Evolutionary conservation across 2,329 filamentous ascomycete genomes (phyloP), one percentile per base, ranked within the genome.

Genomic region (Samsoniella hepiali): DNA sequence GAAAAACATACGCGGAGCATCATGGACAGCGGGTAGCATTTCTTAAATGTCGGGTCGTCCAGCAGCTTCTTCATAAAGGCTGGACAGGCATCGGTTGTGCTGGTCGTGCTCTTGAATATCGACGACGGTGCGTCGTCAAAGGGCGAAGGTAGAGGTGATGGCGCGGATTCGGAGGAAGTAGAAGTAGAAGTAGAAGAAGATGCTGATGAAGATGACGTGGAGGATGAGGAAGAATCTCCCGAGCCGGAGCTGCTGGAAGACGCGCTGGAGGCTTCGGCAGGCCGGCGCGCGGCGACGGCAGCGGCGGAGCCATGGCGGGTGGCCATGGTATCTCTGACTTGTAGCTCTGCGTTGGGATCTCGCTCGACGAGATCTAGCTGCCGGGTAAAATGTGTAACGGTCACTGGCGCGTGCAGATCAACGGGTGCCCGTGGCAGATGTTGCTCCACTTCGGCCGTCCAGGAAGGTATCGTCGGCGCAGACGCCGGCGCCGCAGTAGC

Each of bases 11-110:
- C 90, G 80, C 91, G 86, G 10, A 98, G 80, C 67, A 98, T 84
- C 69, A 97, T 81, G 1, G 93, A 97, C 63, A 97, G 81, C 0
- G 94, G 91, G 68, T 93, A 86, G 77, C 94, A 98, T 58, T 82
- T 74, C 68, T 85, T 83, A 69, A 95, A 92, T 3, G 84, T 87
- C 6, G 82, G 72, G 71, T 91, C 84, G 54, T 76, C 77, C 58
- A 95, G 81, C 69, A 96, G 86, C 2, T 74, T 74, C 58, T 84
- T 80, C 74, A 96, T 88, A 76, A 94, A 93, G 5, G 72, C 73
- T 3, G 87, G 84, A 71, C 90, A 93, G 5, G 78, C 77, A 31
- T 78, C 72, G 36, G 77, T 74, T 29, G 60, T 63, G 54, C 80
- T 82, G 58, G 79, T 77, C 11, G 75, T 69, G 60, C 73, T 75